A percentile compares a stretch with the other conserved stretches of the same genome.
phyloP scores from a whole-genome alignment of 305 asterid species.

The Fraxinus floribunda region DNA sequence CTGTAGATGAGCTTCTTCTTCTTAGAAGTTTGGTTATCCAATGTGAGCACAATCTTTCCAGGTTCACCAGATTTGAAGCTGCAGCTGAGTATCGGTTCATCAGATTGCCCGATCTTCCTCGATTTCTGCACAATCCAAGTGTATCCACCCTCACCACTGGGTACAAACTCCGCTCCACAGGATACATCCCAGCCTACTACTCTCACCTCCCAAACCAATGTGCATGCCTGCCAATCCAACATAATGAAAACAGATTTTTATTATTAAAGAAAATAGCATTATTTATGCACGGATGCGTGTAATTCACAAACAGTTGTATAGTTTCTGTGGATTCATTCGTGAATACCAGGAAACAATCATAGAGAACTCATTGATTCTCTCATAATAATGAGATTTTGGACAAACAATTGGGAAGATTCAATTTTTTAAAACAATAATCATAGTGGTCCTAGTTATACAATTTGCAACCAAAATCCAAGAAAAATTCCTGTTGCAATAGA shows the following conservation, averaged over 20 bases:
- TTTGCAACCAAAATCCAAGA: neutral
- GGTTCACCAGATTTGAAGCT: constrained; percentile 34
- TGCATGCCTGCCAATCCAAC: constrained; percentile 29
- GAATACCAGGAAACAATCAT: neutral
- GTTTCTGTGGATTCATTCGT: too few relatives aligned
- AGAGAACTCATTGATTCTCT: neutral
- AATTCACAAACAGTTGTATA: too few relatives aligned
- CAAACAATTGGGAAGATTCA: neutral
- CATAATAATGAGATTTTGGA: neutral
- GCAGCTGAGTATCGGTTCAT: constrained; percentile 38
- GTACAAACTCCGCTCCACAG: constrained; percentile 46
- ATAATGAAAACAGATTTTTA: neutral
- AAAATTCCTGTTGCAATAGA: neutral
- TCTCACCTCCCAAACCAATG: constrained; percentile 44
- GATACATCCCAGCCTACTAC: constrained; percentile 42
- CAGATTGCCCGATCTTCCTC: constrained; percentile 35
- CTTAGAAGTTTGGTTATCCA: constrained; percentile 51
- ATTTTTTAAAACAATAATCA: neutral
- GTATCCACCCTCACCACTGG: constrained; percentile 47
- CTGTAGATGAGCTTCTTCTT: constrained; percentile 49
- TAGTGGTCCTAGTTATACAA: neutral
- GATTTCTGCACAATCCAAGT: constrained; percentile 45
- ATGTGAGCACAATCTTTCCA: constrained; percentile 47
- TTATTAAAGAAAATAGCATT: too few relatives aligned
- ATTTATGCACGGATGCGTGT: too few relatives aligned